phyloP scores from a whole-genome alignment of 2,329 filamentous ascomycete species.

The Madurella mycetomatis region DNA sequence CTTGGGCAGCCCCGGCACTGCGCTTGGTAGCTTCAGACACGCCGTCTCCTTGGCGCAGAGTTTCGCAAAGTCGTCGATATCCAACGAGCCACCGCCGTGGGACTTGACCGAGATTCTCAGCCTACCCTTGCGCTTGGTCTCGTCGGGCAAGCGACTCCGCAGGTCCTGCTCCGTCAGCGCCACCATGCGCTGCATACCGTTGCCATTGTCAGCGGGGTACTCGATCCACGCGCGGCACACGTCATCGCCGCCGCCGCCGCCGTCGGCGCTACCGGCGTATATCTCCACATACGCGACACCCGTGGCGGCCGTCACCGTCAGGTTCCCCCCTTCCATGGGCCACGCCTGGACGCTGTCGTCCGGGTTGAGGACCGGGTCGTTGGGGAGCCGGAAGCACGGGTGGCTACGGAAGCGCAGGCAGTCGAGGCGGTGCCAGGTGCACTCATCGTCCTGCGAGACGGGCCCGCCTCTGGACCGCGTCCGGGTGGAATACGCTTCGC shows the following conservation, averaged over 20 bases:
- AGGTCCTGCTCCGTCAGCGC: constrained; percentile 71
- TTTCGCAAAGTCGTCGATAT: constrained; percentile 70
- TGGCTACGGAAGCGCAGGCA: constrained; percentile 84
- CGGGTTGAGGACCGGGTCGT: constrained; percentile 58
- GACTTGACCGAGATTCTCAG: constrained; percentile 73
- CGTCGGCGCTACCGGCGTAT: constrained; percentile 70
- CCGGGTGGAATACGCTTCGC: constrained; percentile 81
- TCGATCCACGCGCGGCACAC: constrained; percentile 79
- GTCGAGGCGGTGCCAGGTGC: constrained; percentile 86
- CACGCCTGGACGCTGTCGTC: constrained; percentile 83
- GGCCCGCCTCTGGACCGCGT: constrained; percentile 78
- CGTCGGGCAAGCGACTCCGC: constrained; percentile 65
- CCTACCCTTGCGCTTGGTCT: constrained; percentile 65
- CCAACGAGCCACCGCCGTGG: constrained; percentile 66
- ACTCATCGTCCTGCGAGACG: constrained; percentile 75
- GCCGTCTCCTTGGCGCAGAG: constrained; percentile 69
- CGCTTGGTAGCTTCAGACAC: constrained; percentile 66
- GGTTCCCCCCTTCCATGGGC: constrained; percentile 71
- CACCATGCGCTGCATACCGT: constrained; percentile 63
- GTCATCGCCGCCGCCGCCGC: constrained; percentile 64
- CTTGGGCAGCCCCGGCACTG: constrained; percentile 49
- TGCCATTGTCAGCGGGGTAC: constrained; percentile 60
- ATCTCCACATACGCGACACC: constrained; percentile 86
- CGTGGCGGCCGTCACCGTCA: constrained; percentile 72
- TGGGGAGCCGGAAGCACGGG: constrained; percentile 80